Evolutionary conservation across 176 grass and related monocot species (phyloP).

Genomic region (Panicum miliaceum): DNA sequence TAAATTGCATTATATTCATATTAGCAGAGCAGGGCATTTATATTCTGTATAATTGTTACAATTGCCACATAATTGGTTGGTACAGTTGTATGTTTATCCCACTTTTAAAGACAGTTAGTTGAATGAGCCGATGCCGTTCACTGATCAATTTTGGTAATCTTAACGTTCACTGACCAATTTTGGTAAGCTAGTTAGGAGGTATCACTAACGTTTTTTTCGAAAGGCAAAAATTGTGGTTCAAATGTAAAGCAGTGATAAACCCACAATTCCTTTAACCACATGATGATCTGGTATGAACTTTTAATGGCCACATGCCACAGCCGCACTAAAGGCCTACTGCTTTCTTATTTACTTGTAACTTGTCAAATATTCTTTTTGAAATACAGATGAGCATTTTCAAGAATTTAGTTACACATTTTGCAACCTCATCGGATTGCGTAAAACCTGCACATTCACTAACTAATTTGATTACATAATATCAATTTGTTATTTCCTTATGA

Average conservation of each 20-base stretch:
- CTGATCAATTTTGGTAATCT: not conserved
- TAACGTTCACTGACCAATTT: not conserved
- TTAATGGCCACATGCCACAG: constrained; percentile 13
- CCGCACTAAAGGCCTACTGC: not conserved
- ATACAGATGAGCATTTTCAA: not conserved
- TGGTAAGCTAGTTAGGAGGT: not conserved
- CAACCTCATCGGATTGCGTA: constrained; percentile 16
- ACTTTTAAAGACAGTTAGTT: constrained; percentile 13
- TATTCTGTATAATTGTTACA: not conserved
- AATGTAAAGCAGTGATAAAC: constrained; percentile 5
- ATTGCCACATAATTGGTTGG: not conserved
- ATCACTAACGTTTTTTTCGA: not conserved
- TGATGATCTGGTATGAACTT: not conserved
- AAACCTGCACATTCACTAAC: not conserved
- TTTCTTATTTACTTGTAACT: constrained; percentile 16
- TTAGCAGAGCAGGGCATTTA: not conserved
- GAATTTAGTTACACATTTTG: not conserved
- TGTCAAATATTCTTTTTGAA: not conserved
- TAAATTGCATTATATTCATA: constrained; percentile 11
- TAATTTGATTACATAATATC: constrained; percentile 15
- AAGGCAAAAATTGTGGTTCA: not conserved
- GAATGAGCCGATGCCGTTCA: not conserved
- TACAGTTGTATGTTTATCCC: not conserved
- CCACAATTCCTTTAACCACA: not conserved
- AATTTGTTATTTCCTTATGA: too few relatives aligned